Conservation (phyloP, 768 basidiomycete genomes). For the Lactarius tabidus region DNA sequence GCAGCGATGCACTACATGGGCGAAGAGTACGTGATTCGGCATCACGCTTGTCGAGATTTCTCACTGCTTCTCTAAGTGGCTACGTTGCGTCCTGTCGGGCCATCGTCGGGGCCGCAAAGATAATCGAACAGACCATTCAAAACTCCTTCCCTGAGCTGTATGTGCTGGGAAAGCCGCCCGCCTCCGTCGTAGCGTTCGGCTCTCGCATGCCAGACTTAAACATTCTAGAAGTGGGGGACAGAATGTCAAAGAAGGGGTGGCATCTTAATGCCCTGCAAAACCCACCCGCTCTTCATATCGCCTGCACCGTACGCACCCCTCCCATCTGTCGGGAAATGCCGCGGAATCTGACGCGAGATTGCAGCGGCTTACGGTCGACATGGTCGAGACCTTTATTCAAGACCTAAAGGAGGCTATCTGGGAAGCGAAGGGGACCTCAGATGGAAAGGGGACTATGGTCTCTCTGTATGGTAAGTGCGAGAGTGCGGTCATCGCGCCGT, state of each 20-base stretch:
- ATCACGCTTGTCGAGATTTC: neutral
- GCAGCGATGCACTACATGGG: constrained; percentile 96
- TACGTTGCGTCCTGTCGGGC: constrained; percentile 81
- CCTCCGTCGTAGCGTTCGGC: constrained; percentile 88
- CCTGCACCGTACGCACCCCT: constrained; percentile 68
- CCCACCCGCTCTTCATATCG: constrained; percentile 87
- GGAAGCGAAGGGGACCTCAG: constrained; percentile 61
- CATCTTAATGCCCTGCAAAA: constrained; percentile 80
- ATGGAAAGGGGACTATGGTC: constrained; percentile 85
- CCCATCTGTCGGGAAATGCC: neutral
- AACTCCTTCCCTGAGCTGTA: constrained; percentile 77
- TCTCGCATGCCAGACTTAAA: constrained; percentile 50
- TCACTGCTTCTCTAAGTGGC: constrained; percentile 47
- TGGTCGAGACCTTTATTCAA: constrained; percentile 72
- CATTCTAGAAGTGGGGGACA: constrained; percentile 87
- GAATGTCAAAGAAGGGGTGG: constrained; percentile 84
- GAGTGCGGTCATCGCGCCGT: neutral
- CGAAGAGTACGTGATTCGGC: constrained; percentile 52
- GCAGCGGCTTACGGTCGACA: constrained; percentile 74
- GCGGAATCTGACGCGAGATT: constrained; percentile 10
- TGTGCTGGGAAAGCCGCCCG: constrained; percentile 84
- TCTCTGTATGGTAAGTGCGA: constrained; percentile 72
- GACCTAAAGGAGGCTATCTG: constrained; percentile 78
- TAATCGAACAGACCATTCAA: constrained; percentile 63
- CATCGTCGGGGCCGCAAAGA: constrained; percentile 73